These are phyloP conservation scores for Centrapalus pauciflorus DNA, from an alignment of 129 eudicot species.

Conservation along the genomic window DNA sequence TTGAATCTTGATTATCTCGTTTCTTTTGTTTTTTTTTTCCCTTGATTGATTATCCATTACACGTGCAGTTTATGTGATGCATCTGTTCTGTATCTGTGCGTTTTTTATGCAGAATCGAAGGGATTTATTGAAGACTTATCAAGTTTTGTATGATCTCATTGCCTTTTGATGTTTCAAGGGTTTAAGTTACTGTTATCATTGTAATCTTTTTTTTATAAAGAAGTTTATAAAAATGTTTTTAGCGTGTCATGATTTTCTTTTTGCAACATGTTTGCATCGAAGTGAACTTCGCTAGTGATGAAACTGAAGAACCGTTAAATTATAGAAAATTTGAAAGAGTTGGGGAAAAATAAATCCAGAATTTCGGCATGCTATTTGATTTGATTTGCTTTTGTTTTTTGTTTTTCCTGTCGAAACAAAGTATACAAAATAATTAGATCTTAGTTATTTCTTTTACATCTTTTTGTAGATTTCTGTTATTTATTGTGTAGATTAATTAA, in stretches of 20 bases:
- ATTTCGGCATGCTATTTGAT: background rate
- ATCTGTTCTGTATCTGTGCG: background rate
- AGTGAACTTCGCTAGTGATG: background rate
- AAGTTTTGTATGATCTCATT: constrained; percentile 47
- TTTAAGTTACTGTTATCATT: background rate
- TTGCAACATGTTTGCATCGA: background rate
- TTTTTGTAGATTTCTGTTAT: background rate
- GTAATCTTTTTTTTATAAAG: background rate
- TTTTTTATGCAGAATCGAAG: constrained; percentile 40
- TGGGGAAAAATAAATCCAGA: background rate
- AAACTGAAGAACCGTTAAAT: background rate
- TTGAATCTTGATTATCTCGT: background rate
- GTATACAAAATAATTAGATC: background rate
- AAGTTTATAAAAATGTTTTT: background rate
- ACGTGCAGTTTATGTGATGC: background rate
- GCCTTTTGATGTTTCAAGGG: constrained; percentile 11
- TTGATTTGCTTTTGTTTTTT: no score
- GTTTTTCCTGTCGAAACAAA: background rate
- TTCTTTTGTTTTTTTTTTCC: background rate
- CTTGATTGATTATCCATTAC: background rate
- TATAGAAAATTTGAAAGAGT: background rate
- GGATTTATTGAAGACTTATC: constrained; percentile 63
- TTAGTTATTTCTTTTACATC: background rate
- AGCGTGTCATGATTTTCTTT: background rate
- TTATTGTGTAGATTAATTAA: background rate